Conservation (phyloP, 2,329 filamentous ascomycete species). For the Emergomyces orientalis region DNA sequence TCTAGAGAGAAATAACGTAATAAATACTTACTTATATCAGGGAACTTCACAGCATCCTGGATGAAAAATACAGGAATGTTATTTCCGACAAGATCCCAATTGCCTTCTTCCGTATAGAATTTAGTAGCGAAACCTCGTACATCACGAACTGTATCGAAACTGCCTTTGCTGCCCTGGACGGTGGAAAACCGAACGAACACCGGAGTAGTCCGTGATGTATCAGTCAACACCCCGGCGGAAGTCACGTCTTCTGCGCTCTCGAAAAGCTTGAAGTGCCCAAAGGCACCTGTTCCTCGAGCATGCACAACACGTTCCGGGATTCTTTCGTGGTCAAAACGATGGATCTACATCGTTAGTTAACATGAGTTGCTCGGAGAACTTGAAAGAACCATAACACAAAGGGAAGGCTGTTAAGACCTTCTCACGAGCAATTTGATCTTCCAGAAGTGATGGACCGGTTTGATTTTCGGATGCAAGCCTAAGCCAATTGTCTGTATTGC, state of each 20-base stretch:
- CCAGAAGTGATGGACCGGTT: slow-evolving; percentile 58
- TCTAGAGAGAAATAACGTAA: not conserved
- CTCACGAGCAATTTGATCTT: slow-evolving; percentile 64
- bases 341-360: slow-evolving; percentile 27
- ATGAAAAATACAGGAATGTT: slow-evolving; percentile 70
- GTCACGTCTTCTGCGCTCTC: slow-evolving; percentile 56
- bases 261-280: slow-evolving; percentile 57
- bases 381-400: not conserved
- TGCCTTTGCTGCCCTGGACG: slow-evolving; percentile 63
- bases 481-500: slow-evolving; percentile 70
- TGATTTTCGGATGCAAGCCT: slow-evolving; percentile 52
- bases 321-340: slow-evolving; percentile 65
- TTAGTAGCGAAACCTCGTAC: slow-evolving; percentile 71
- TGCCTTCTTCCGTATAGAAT: slow-evolving; percentile 69
- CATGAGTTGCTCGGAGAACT: not conserved
- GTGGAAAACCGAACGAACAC: slow-evolving; percentile 70
- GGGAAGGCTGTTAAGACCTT: slow-evolving; percentile 44
- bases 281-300: slow-evolving; percentile 55
- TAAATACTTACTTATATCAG: slow-evolving; percentile 45
- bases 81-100: slow-evolving; percentile 66
- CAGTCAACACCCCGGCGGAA: slow-evolving; percentile 55
- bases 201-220: slow-evolving; percentile 55
- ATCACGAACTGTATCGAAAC: slow-evolving; percentile 74
- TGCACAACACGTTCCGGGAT: slow-evolving; percentile 62
- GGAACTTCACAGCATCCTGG: slow-evolving; percentile 66